Evolutionary conservation across 139 green algal species (phyloP), one percentile per base, ranked within the genome.

Genomic region (Micromonas commoda): DNA sequence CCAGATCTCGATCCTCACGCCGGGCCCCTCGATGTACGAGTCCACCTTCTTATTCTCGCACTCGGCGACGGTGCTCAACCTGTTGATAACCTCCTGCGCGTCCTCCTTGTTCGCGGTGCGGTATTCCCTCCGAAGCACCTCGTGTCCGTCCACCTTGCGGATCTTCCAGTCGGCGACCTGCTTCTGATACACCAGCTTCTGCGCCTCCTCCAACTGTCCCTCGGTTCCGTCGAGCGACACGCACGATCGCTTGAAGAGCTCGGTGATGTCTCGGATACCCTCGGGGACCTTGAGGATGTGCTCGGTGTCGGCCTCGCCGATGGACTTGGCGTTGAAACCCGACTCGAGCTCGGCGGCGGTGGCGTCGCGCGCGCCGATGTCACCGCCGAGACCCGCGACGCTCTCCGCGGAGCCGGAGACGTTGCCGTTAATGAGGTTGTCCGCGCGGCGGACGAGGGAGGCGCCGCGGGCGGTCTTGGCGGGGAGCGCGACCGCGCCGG

Each of bases 271-370:
- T 29, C 38, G 35, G 29, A 81, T 78, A 20, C 39, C 37, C n/a
- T 82, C 64, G 23, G 81, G 82, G 34, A 78, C 88, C 87, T 90
- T 90, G 60, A 96, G 93, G 54, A 96, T 85, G 81, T 97, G 93
- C 66, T 94, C 86, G 0, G 93, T 98, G 85, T 98, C 86, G 37
- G 80, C 90, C 67, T 96, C 93, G 13, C 92, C 92, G n/a, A 97
- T 80, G 21, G 89, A 82, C 65, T 87, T 91, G n/a, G 92, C 88
- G 0, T 80, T 81, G 75, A 97, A 97, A 74, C 92, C 90, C 45
- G 79, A 92, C 21, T 78, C 93, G 28, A 97, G 29, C 85, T 97
- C 93, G 1, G 81, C 93, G 0, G 90, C 84, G 21, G 77, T 88
- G 0, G 93, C 86, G 79, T 97, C 93, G 29, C 93, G 86, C 0